Evolutionary conservation across 148 eudicot species (phyloP).

Genomic region (Camellia japonica): DNA sequence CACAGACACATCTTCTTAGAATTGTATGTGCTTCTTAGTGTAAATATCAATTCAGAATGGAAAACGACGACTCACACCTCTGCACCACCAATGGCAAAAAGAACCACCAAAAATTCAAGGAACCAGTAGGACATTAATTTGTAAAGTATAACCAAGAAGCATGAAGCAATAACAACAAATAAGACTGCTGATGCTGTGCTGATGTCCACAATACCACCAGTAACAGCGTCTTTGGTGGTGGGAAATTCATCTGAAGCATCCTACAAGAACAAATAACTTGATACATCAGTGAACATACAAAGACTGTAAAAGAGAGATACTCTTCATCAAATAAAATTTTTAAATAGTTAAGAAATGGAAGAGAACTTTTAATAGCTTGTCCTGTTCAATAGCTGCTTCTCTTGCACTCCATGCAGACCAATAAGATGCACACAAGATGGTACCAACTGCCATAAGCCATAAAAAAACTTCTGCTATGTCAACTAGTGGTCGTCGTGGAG

Average conservation of each 20-base stretch:
- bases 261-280: constrained; percentile 30
- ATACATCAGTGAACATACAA: constrained; percentile 2
- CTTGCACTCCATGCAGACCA: constrained; percentile 92
- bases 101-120: constrained; percentile 67
- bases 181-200: constrained; percentile 63
- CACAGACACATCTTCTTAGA: no score
- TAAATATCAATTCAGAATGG: background rate
- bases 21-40: no score
- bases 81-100: constrained; percentile 85
- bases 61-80: constrained; percentile 47
- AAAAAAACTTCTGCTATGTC: constrained; percentile 83
- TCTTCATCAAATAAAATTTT: background rate
- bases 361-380: constrained; percentile 58
- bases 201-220: constrained; percentile 57
- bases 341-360: background rate
- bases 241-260: constrained; percentile 57
- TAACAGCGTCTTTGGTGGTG: constrained; percentile 24
- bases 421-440: constrained; percentile 79
- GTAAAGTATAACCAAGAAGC: constrained; percentile 70
- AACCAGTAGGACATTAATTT: constrained; percentile 77
- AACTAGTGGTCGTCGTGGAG: constrained; percentile 64
- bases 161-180: constrained; percentile 73
- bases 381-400: constrained; percentile 74
- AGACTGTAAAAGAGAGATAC: background rate
- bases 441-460: constrained; percentile 86